A percentile compares a stretch with the other conserved stretches of the same genome.
Conservation (phyloP, 2,329 filamentous ascomycete species). For the Fusarium solani-melongenae region DNA sequence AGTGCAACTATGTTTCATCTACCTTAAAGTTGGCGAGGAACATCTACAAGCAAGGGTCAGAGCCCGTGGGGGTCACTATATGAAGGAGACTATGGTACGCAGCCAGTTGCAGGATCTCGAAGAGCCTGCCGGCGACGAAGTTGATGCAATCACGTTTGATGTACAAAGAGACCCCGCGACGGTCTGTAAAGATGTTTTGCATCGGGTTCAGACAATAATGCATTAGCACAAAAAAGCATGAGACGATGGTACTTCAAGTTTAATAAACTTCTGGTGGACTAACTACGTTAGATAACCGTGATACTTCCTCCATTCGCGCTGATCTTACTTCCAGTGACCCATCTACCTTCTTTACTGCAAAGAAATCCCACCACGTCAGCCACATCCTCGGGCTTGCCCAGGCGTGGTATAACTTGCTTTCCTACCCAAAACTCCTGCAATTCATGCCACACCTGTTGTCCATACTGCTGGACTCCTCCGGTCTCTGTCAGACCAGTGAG, state of each 20-base stretch:
- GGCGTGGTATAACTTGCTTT: background rate
- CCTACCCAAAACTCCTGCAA: constrained; percentile 1
- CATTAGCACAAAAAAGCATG: background rate
- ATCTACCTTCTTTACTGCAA: background rate
- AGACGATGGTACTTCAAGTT: background rate
- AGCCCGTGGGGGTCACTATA: background rate
- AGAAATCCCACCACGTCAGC: background rate
- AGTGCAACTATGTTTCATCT: constrained; percentile 3
- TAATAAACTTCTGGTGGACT: rapidly evolving
- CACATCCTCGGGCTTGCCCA: background rate
- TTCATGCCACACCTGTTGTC: background rate
- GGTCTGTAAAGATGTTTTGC: background rate
- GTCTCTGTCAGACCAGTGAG: background rate
- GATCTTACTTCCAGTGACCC: background rate
- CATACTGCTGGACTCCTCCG: background rate
- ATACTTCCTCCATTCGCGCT: background rate
- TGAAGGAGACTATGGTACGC: constrained; percentile 6
- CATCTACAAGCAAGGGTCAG: background rate
- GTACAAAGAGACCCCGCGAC: background rate
- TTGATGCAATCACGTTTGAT: background rate
- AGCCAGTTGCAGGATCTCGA: constrained; percentile 7
- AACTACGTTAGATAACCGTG: background rate
- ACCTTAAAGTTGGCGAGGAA: constrained; percentile 2
- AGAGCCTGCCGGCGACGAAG: background rate
- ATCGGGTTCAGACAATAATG: background rate